Evolutionary conservation across 1,284 basidiomycete species (phyloP), one percentile per base, ranked within the genome.

Genomic region (Fomitopsis betulina): DNA sequence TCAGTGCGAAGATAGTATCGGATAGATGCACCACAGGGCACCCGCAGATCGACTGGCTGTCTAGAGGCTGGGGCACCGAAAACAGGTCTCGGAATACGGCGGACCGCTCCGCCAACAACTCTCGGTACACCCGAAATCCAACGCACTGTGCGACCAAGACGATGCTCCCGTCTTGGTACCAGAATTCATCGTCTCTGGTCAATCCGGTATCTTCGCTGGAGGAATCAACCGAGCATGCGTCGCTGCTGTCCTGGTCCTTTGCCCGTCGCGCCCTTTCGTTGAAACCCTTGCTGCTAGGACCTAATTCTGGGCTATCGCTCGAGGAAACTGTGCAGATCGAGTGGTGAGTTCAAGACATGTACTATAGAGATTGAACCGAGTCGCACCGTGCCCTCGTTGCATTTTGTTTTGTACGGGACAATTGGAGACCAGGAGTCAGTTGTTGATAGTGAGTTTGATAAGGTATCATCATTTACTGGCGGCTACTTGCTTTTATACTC

Each of bases 121-220:
- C 59, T 23, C 55, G 50, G 43, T 61, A 59, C 1, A 66, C 62
- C 12, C 57, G 50, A 47, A 65, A 66, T 0, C 37, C 52, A 17
- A 54, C 60, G 3, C n/a, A 33, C 30, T 55, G 52, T 3, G 64
- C 53, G n/a, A 53, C 30, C 5, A 65, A 54, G 13, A 65, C 40
- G 30, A 66, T 37, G 38, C 57, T 66, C 3, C 64, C 64, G 45
- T 66, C 64, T 13, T 56, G 40, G 27, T 23, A 58, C 63, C 62
- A 65, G 6, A 63, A 38, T 15, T 62, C 56, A 3, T 35, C 32
- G 33, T 49, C 45, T 19, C 33, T 27, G 6, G 23, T n/a, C 9
- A 42, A 33, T 17, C 30, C 53, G 9, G 17, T 2, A 15, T 43
- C 15, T 15, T 56, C 77, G n/a, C n/a, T 4, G 27, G 27, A 4